phyloP scores from a whole-genome alignment of 2,329 filamentous ascomycete genomes.

The Hymenoscyphus infarciens region DNA sequence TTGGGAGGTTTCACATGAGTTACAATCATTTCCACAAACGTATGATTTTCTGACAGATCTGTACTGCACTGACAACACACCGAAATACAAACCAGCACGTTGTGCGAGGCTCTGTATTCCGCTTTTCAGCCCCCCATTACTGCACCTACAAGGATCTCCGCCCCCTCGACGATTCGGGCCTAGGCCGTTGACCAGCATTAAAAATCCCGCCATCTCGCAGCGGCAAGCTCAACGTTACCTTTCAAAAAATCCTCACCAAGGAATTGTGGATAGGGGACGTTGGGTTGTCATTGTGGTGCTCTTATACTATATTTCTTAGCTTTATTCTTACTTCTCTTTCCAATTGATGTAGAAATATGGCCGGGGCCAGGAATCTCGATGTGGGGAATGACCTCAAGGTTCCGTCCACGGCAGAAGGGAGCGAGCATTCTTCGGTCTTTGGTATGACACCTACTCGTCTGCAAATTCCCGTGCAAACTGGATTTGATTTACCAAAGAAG shows the following conservation, averaged over 20 bases:
- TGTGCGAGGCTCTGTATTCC: slow-evolving; percentile 4
- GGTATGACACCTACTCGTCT: background rate
- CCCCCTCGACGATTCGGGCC: slow-evolving; percentile 4
- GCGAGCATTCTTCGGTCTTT: background rate
- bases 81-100: background rate
- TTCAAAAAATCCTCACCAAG: background rate
- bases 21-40: background rate
- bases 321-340: background rate
- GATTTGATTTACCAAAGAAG: background rate
- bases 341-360: background rate
- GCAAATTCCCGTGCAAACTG: background rate
- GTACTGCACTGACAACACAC: background rate
- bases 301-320: background rate
- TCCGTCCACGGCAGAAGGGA: background rate
- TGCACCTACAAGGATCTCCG: slow-evolving; percentile 7
- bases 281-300: background rate
- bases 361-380: background rate
- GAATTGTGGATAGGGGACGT: background rate
- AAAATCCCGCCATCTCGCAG: background rate
- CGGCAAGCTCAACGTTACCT: background rate
- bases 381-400: background rate
- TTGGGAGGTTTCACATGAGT: background rate
- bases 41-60: background rate
- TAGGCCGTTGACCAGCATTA: slow-evolving; percentile 4
- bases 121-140: background rate